These are phyloP conservation scores for Moniliella sp. DNA, from an alignment of 1,284 basidiomycete species.

Conservation along the genomic window DNA sequence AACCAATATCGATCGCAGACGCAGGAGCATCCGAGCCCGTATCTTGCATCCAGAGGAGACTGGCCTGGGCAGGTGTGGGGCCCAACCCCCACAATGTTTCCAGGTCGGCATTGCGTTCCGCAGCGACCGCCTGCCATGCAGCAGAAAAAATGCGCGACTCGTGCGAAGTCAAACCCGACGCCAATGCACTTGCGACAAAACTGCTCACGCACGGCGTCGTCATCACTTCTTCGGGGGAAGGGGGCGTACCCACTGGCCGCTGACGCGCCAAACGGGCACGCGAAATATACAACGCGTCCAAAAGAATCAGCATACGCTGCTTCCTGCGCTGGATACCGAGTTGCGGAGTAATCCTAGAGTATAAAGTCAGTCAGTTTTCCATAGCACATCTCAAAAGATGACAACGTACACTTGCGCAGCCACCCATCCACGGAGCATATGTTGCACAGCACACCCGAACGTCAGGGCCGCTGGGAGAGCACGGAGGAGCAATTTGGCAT, in stretches of 20 bases:
- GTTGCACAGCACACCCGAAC: constrained; percentile 20
- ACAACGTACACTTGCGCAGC: constrained; percentile 20
- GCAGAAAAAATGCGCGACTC: constrained; percentile 18
- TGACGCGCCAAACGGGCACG: constrained; percentile 15
- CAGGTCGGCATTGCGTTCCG: constrained; percentile 7
- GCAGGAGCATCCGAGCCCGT: too few species aligned
- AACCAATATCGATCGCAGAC: constrained; percentile 24
- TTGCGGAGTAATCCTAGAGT: constrained; percentile 3
- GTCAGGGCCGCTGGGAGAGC: constrained; percentile 14
- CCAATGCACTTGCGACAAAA: constrained; percentile 23
- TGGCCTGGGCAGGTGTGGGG: not conserved
- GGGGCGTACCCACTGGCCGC: too few species aligned
- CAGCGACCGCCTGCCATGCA: constrained; percentile 24
- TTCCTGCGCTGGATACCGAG: constrained; percentile 18
- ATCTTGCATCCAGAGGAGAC: too few species aligned
- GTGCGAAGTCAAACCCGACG: constrained; percentile 14
- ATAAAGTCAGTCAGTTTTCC: not conserved
- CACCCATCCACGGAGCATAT: constrained; percentile 22
- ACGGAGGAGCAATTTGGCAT: too few species aligned
- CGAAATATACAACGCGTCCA: constrained; percentile 26
- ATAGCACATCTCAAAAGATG: too few species aligned
- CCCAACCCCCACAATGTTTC: constrained; percentile 8
- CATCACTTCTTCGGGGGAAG: constrained; percentile 6
- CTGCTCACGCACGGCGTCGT: constrained; percentile 18
- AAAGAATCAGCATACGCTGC: constrained; percentile 13